These are phyloP conservation scores for Phytophthora sp. DNA, from an alignment of 352 stramenopile species.

Conservation along the genomic window DNA sequence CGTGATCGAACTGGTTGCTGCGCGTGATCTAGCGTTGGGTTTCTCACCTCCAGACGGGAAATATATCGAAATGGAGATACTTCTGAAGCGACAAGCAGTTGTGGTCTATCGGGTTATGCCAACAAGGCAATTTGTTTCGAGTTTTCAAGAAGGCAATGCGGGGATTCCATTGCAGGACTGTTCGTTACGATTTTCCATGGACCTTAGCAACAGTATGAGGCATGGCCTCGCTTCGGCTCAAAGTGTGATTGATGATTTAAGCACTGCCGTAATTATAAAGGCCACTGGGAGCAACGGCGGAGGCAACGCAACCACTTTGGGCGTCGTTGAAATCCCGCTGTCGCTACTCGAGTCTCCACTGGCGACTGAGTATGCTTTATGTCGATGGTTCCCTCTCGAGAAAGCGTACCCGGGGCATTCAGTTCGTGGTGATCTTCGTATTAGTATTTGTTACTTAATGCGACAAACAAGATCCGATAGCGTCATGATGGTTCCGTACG, in stretches of 20 bases:
- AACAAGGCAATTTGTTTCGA: constrained; percentile 18
- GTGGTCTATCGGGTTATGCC: constrained; percentile 16
- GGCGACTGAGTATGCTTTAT: constrained; percentile 52
- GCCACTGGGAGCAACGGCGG: neutral
- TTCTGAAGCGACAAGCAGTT: constrained; percentile 22
- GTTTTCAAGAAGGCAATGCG: constrained; percentile 10
- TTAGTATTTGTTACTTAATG: constrained; percentile 49
- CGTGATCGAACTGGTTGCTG: constrained; percentile 29
- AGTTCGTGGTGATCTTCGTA: constrained; percentile 51
- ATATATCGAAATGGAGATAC: constrained; percentile 23
- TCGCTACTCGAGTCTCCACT: constrained; percentile 57
- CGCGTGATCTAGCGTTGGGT: constrained; percentile 21
- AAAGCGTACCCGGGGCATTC: constrained; percentile 34
- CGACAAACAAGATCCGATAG: constrained; percentile 23
- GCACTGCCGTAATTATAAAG: constrained; percentile 22
- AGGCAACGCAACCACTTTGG: constrained; percentile 19
- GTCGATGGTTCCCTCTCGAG: constrained; percentile 68
- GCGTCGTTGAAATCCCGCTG: constrained; percentile 50
- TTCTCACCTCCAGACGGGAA: constrained; percentile 2
- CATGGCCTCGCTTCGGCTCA: constrained; percentile 24
- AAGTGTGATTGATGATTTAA: constrained; percentile 38
- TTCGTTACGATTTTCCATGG: constrained; percentile 20
- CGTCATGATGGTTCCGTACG: constrained; percentile 44
- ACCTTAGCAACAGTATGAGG: constrained; percentile 10
- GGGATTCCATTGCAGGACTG: constrained; percentile 27